These are phyloP conservation scores for Globisporangium heterothallicum DNA, from an alignment of 352 stramenopile species.

Conservation along the genomic window DNA sequence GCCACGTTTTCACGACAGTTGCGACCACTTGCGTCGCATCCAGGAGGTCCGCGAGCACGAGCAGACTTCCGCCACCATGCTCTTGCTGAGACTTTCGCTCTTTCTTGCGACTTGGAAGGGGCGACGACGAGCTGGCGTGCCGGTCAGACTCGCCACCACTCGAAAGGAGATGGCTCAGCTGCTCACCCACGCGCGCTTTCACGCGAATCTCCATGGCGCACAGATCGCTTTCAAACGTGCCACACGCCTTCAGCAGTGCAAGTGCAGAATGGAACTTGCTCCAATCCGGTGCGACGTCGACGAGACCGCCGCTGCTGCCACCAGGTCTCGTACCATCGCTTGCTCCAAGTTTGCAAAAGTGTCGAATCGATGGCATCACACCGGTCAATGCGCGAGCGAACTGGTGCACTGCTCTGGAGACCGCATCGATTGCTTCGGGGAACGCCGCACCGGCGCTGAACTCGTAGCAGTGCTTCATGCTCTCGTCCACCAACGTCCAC, in stretches of 20 bases:
- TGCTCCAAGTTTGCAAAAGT: conserved; percentile 32
- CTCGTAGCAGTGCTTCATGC: conserved; percentile 46
- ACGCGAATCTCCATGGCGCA: conserved; percentile 38
- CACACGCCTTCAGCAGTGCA: conserved; percentile 54
- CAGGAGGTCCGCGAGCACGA: conserved; percentile 24
- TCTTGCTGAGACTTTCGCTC: conserved; percentile 17
- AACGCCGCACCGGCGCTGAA: conserved; percentile 55
- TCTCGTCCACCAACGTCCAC: conserved; percentile 46
- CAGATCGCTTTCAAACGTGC: conserved; percentile 45
- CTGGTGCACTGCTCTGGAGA: conserved; percentile 36
- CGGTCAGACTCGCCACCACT: not conserved
- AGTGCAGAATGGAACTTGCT: conserved; percentile 67
- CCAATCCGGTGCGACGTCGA: conserved; percentile 37
- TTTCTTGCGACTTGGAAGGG: conserved; percentile 23
- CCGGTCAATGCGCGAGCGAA: conserved; percentile 35
- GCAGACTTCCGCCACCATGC: conserved; percentile 5
- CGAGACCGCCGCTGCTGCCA: too few species aligned
- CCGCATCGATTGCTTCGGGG: conserved; percentile 43
- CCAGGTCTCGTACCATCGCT: too few species aligned
- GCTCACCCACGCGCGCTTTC: conserved; percentile 49
- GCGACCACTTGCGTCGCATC: conserved; percentile 39
- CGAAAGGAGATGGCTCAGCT: conserved; percentile 35
- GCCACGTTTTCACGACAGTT: conserved; percentile 36
- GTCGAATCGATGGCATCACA: conserved; percentile 39
- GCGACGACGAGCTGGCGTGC: conserved; percentile 24